Conservation (phyloP, 495 filamentous ascomycete genomes). For the Lichina pygmaea region DNA sequence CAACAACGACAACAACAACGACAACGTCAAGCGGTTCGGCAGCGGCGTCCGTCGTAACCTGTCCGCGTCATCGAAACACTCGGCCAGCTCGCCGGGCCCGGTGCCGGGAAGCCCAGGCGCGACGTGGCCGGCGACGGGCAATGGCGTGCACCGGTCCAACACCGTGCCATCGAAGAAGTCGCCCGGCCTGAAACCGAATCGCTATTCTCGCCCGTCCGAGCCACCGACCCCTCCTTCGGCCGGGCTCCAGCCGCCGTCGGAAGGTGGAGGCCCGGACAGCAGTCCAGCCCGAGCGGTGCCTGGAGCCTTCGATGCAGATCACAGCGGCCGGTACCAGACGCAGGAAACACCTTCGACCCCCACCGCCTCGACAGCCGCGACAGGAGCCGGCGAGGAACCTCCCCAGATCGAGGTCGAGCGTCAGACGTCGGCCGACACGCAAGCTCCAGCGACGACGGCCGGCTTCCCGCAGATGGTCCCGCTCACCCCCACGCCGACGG, state of each 20-base stretch:
- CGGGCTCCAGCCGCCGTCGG: background rate
- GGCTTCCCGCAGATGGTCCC: background rate
- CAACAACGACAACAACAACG: slow-evolving; percentile 22
- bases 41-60: slow-evolving; percentile 61
- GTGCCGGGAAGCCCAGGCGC: slow-evolving; percentile 17
- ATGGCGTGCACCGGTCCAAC: slow-evolving; percentile 69
- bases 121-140: slow-evolving; percentile 13
- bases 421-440: background rate
- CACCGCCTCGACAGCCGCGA: background rate
- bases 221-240: slow-evolving; percentile 10
- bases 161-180: slow-evolving; percentile 87
- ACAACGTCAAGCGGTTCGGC: slow-evolving; percentile 48
- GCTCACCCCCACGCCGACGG: background rate
- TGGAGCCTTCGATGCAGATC: background rate
- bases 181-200: slow-evolving; percentile 32
- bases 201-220: slow-evolving; percentile 20
- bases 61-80: slow-evolving; percentile 42
- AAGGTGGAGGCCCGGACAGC: background rate
- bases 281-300: background rate
- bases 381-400: background rate
- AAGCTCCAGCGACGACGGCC: background rate
- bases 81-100: slow-evolving; percentile 35
- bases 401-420: background rate
- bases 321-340: background rate
- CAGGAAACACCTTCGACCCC: background rate